Percentiles rank a stretch among this genome's conserved stretches.
Conservation (phyloP, 345 rosid genomes). For the Microthlaspi erraticum region DNA sequence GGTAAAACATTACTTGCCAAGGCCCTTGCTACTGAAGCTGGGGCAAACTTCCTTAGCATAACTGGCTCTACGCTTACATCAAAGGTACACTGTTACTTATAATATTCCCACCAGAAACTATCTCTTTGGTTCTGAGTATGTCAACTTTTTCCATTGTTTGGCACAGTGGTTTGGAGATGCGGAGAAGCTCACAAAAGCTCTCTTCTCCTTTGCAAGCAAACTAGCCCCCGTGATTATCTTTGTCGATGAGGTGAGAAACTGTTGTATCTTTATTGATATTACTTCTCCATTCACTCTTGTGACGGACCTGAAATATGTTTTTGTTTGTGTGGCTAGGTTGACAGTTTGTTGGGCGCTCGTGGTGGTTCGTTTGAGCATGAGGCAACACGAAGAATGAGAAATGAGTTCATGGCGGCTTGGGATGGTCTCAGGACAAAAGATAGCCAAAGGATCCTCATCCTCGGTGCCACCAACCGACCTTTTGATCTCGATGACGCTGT, state of each 20-base stretch:
- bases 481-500: conserved; percentile 99
- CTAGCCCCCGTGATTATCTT: conserved; percentile 94
- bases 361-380: conserved; percentile 96
- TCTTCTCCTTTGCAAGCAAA: conserved; percentile 92
- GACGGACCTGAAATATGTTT: neutral
- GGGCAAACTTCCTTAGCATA: conserved; percentile 95
- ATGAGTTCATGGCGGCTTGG: conserved; percentile 99
- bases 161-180: conserved; percentile 99
- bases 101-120: neutral
- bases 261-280: conserved; percentile 20
- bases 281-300: neutral
- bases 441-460: conserved; percentile 93
- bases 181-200: conserved; percentile 95
- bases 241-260: conserved; percentile 84
- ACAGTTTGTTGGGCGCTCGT: conserved; percentile 97
- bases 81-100: conserved; percentile 60
- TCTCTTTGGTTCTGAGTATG: conserved; percentile 23
- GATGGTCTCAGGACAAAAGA: conserved; percentile 97
- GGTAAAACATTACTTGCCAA: conserved; percentile 98
- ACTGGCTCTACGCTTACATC: conserved; percentile 98
- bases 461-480: conserved; percentile 98
- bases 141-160: conserved; percentile 25
- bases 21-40: conserved; percentile 98
- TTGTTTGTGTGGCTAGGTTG: conserved; percentile 59
- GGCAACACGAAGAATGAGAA: conserved; percentile 98